phyloP scores from a whole-genome alignment of 2,329 filamentous ascomycete genomes.

The Hypoxylon sp. region DNA sequence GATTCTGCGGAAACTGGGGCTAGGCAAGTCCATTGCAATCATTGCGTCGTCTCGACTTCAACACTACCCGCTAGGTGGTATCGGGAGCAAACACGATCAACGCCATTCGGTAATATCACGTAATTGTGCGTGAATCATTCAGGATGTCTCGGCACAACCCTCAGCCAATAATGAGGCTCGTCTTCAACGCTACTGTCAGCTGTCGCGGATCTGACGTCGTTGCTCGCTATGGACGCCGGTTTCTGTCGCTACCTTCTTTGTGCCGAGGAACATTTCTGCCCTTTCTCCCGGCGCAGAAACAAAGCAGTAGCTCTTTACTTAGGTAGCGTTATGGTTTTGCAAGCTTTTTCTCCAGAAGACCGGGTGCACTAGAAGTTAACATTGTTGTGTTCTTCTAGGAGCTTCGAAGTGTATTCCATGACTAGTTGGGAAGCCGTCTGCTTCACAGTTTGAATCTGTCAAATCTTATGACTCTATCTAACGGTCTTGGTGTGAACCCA shows the following conservation, averaged over 20 bases:
- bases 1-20: slow-evolving; percentile 1
- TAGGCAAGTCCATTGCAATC: slow-evolving; percentile 25
- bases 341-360: slow-evolving; percentile 10
- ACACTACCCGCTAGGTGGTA: slow-evolving; percentile 4
- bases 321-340: not conserved
- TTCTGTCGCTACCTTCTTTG: slow-evolving; percentile 22
- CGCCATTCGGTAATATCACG: slow-evolving; percentile 21
- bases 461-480: slow-evolving; percentile 23
- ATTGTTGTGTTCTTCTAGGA: not conserved
- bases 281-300: slow-evolving; percentile 2
- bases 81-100: slow-evolving; percentile 8
- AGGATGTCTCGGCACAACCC: slow-evolving; percentile 21
- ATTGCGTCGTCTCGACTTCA: slow-evolving; percentile 36
- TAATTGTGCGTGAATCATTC: slow-evolving; percentile 27
- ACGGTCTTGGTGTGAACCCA: slow-evolving; percentile 12
- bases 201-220: slow-evolving; percentile 31
- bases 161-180: slow-evolving; percentile 18
- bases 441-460: slow-evolving; percentile 24
- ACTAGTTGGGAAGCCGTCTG: slow-evolving; percentile 9
- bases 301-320: slow-evolving; percentile 19
- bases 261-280: not conserved
- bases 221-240: not conserved
- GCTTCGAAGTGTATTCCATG: slow-evolving; percentile 27
- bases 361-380: not conserved
- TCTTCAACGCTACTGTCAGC: slow-evolving; percentile 9